Conservation (phyloP, 2,329 filamentous ascomycete species). For the Peltaster fructicola region DNA sequence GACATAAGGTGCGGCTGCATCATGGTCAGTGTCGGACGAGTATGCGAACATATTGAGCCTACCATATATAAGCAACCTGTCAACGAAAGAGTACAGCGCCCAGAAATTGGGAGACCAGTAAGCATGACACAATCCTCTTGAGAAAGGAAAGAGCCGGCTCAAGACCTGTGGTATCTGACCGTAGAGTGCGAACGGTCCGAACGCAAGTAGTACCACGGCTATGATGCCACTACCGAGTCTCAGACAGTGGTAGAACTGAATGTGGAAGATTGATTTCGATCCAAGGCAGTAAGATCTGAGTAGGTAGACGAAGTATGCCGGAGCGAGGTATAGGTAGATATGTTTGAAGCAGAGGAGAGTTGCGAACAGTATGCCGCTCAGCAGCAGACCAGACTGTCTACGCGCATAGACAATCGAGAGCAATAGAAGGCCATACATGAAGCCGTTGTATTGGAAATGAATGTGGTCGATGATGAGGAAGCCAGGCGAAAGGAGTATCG, state of each 20-base stretch:
- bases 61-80: slow-evolving; percentile 70
- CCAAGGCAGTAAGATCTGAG: slow-evolving; percentile 80
- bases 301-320: slow-evolving; percentile 87
- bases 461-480: slow-evolving; percentile 96
- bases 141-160: slow-evolving; percentile 80
- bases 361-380: slow-evolving; percentile 70
- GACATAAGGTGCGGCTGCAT: slow-evolving; percentile 59
- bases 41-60: slow-evolving; percentile 18
- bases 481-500: slow-evolving; percentile 78
- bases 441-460: slow-evolving; percentile 97
- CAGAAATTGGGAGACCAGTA: slow-evolving; percentile 98
- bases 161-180: slow-evolving; percentile 71
- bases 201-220: slow-evolving; percentile 58
- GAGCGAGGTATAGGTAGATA: slow-evolving; percentile 90
- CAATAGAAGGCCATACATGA: slow-evolving; percentile 80
- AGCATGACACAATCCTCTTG: slow-evolving; percentile 81
- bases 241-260: slow-evolving; percentile 60
- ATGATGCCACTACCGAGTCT: slow-evolving; percentile 64
- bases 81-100: slow-evolving; percentile 88
- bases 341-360: slow-evolving; percentile 85
- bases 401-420: slow-evolving; percentile 72
- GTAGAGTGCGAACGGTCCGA: slow-evolving; percentile 73
- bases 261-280: slow-evolving; percentile 54
- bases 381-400: slow-evolving; percentile 53
- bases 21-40: slow-evolving; percentile 18